phyloP scores from a whole-genome alignment of 805 yeast species.

The Starmerella ratchasimensis region DNA sequence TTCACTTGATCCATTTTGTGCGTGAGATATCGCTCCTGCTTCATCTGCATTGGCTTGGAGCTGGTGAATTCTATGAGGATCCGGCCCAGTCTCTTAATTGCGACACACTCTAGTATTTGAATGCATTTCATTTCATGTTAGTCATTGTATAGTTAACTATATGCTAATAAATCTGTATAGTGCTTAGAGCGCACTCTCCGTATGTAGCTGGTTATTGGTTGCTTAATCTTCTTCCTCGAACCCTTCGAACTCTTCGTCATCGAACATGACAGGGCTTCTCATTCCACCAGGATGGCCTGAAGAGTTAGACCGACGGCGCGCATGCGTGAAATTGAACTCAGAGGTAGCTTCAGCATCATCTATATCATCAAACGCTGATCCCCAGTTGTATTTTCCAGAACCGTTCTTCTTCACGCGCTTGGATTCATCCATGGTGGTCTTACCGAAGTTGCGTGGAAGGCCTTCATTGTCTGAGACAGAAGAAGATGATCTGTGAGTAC shows the following conservation, averaged over 20 bases:
- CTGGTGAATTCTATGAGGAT: constrained; percentile 2
- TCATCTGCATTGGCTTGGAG: constrained; percentile 8
- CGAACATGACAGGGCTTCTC: constrained; percentile 3
- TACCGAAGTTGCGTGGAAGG: constrained; percentile 64
- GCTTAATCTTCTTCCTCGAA: constrained; percentile 6
- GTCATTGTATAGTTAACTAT: too few species aligned
- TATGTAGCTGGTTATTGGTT: too few species aligned
- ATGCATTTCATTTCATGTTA: too few species aligned
- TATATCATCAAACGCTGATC: constrained; percentile 53
- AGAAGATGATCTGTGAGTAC: constrained; percentile 22
- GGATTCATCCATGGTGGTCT: constrained; percentile 62
- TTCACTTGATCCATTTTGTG: too few species aligned
- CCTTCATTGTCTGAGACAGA: constrained; percentile 37
- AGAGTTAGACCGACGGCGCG: constrained; percentile 29
- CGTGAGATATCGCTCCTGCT: too few species aligned
- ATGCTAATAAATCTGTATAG: too few species aligned
- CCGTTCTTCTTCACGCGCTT: constrained; percentile 70
- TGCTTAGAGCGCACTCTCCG: too few species aligned
- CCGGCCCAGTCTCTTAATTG: too few species aligned
- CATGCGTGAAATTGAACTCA: constrained; percentile 31
- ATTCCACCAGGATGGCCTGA: constrained; percentile 8
- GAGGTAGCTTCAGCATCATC: constrained; percentile 48
- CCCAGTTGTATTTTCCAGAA: constrained; percentile 83
- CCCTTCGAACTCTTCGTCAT: constrained; percentile 12
- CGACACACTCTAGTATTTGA: too few species aligned